These are phyloP conservation scores for Cicer judaicum DNA, from an alignment of 306 rosid genomes.

Conservation along the genomic window DNA sequence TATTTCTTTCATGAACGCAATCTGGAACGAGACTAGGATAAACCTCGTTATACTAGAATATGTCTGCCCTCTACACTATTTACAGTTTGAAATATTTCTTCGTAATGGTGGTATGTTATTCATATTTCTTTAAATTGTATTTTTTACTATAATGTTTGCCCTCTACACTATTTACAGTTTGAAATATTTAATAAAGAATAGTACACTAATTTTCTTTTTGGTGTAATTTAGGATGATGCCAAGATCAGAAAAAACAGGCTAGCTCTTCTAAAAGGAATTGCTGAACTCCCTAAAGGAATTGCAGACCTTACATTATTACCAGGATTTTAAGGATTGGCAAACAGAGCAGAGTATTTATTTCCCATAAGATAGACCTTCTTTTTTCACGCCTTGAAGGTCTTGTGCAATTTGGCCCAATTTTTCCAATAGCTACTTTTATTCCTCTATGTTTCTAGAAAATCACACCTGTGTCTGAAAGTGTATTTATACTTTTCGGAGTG, in stretches of 20 bases:
- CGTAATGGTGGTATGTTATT: conserved; percentile 92
- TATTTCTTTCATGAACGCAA: conserved; percentile 7
- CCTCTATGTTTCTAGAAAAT: no score
- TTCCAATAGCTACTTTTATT: not conserved
- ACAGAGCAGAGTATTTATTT: conserved; percentile 23
- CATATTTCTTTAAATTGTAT: conserved; percentile 5
- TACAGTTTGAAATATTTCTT: no score
- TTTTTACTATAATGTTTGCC: not conserved
- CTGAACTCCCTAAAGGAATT: conserved; percentile 87
- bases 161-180: not conserved
- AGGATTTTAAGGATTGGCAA: conserved; percentile 63
- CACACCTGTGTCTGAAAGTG: no score
- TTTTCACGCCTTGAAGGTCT: conserved; percentile 5
- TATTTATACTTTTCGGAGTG: no score
- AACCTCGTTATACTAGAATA: conserved; percentile 10
- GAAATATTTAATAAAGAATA: not conserved
- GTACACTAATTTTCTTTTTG: conserved; percentile 34
- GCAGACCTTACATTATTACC: conserved; percentile 84
- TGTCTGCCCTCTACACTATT: no score
- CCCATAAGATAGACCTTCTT: not conserved
- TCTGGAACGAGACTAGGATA: conserved; percentile 5
- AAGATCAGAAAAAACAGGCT: conserved; percentile 80
- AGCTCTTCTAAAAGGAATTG: conserved; percentile 73
- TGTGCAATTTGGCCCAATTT: not conserved
- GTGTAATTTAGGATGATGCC: conserved; percentile 66